Percentiles rank a stretch among this genome's conserved stretches.
These are phyloP conservation scores for Trametes gibbosa DNA, from an alignment of 768 basidiomycete genomes.

Conservation along the genomic window DNA sequence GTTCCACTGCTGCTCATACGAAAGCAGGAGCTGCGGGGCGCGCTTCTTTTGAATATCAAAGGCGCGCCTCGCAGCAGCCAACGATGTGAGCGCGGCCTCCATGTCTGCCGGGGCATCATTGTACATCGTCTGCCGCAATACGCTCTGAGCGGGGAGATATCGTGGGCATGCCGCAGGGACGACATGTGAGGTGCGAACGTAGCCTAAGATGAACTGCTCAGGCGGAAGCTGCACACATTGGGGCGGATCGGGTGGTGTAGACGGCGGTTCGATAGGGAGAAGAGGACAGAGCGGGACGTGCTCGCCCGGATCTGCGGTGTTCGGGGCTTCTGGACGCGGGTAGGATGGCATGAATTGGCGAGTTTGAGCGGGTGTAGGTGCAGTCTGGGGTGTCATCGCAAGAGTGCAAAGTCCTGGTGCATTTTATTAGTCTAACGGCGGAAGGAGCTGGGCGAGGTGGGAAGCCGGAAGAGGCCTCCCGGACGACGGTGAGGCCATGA, in stretches of 20 bases:
- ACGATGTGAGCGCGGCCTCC: background rate
- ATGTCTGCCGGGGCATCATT: background rate
- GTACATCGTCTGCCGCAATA: background rate
- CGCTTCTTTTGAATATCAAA: background rate
- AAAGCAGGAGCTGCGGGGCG: background rate
- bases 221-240: background rate
- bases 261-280: background rate
- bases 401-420: no score
- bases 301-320: background rate
- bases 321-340: background rate
- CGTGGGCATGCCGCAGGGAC: background rate
- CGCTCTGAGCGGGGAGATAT: background rate
- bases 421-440: no score
- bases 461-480: no score
- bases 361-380: background rate
- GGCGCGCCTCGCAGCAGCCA: background rate
- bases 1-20: background rate
- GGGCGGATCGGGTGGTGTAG: no score
- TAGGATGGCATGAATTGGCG: background rate
- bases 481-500: no score
- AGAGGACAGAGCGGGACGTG: background rate
- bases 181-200: background rate
- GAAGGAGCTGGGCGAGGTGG: no score
- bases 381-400: background rate
- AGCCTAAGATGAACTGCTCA: background rate